A percentile compares a stretch with the other conserved stretches of the same genome.
Conservation (phyloP, 192 early-diverging fungal species). For the Coemansia sp. region DNA sequence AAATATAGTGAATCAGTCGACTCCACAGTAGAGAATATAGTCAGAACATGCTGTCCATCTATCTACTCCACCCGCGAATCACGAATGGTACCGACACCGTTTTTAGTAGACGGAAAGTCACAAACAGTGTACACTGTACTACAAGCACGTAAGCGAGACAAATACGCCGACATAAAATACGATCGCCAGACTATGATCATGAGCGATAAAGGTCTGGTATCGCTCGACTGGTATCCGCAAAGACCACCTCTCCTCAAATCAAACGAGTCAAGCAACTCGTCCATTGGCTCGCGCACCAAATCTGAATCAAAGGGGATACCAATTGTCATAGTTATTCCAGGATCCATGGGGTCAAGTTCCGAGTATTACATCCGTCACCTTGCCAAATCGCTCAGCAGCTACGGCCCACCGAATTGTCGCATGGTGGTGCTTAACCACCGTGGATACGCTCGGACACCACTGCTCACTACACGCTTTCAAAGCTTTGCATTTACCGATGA, state of each 20-base stretch:
- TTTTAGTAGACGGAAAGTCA: constrained; percentile 5
- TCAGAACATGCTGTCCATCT: constrained; percentile 1
- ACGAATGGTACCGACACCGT: constrained; percentile 16
- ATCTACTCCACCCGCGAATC: background rate
- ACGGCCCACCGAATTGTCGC: background rate
- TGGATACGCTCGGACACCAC: constrained; percentile 8
- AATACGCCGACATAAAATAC: constrained; percentile 4
- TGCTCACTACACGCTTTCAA: background rate
- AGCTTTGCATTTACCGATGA: constrained; percentile 12
- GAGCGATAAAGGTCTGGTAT: constrained; percentile 5
- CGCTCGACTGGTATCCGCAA: constrained; percentile 25
- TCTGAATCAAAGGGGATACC: background rate
- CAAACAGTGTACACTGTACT: constrained; percentile 12
- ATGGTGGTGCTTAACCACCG: constrained; percentile 17
- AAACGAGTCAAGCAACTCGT: background rate
- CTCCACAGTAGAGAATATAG: background rate
- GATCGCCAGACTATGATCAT: constrained; percentile 11
- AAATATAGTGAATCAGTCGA: background rate
- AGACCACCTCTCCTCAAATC: background rate
- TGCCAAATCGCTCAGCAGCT: constrained; percentile 3
- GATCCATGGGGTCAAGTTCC: constrained; percentile 7
- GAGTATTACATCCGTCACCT: constrained; percentile 18
- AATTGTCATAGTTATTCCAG: constrained; percentile 11
- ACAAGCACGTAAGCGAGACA: constrained; percentile 4
- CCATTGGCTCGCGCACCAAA: background rate